These are phyloP conservation scores for Onygenales sp. DNA, from an alignment of 2,329 filamentous ascomycete genomes.

Conservation along the genomic window DNA sequence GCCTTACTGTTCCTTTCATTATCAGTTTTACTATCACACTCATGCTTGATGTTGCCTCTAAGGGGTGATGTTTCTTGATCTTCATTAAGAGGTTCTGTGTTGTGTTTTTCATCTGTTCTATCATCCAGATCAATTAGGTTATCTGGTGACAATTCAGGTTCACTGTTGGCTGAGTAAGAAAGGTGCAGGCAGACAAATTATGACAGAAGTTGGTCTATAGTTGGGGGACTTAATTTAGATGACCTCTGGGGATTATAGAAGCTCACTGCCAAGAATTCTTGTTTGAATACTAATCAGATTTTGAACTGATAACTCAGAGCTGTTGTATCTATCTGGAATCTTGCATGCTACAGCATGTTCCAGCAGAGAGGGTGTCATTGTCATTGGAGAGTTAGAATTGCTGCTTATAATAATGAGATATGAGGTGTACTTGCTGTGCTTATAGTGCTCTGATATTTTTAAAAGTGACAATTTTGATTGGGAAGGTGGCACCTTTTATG, in stretches of 20 bases:
- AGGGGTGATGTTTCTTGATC: background rate
- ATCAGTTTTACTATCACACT: background rate
- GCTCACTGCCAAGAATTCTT: background rate
- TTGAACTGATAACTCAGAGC: background rate
- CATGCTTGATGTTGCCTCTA: background rate
- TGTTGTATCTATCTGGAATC: background rate
- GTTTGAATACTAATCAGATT: background rate
- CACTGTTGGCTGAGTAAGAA: background rate
- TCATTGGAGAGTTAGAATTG: background rate
- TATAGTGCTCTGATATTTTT: background rate
- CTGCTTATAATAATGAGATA: background rate
- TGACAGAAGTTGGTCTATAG: constrained; percentile 1
- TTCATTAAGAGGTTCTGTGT: background rate
- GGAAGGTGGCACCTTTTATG: constrained; percentile 1
- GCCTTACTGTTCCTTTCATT: background rate
- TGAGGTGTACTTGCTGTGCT: too few relatives aligned
- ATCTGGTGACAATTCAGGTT: background rate
- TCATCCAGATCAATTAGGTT: constrained; percentile 1
- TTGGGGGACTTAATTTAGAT: background rate
- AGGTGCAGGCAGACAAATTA: background rate
- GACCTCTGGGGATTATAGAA: background rate
- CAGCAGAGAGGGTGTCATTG: background rate
- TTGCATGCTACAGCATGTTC: background rate
- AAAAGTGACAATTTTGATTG: background rate
- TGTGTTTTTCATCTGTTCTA: background rate